phyloP scores from a whole-genome alignment of 2,329 filamentous ascomycete species.

The Tolypocladium amazonense region DNA sequence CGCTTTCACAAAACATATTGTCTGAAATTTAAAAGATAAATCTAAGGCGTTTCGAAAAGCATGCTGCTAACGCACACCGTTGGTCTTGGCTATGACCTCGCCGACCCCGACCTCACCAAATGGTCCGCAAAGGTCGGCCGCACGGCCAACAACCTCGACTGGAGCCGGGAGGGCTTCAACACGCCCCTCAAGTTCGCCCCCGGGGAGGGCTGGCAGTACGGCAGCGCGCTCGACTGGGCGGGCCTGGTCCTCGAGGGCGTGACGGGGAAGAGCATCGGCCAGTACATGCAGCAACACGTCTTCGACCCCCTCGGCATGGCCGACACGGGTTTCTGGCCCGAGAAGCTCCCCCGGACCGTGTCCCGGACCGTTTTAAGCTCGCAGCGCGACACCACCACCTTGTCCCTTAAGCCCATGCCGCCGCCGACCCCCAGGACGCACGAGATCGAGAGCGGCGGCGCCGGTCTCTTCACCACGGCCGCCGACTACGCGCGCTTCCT shows the following conservation, averaged over 20 bases:
- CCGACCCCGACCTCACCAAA: constrained; percentile 24
- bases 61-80: constrained; percentile 38
- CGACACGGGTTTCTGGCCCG: constrained; percentile 26
- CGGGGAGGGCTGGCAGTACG: constrained; percentile 39
- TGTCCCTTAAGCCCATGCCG: constrained; percentile 8
- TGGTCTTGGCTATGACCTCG: constrained; percentile 33
- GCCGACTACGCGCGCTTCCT: constrained; percentile 27
- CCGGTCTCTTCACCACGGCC: constrained; percentile 30
- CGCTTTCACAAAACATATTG: background rate
- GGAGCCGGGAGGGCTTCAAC: constrained; percentile 24
- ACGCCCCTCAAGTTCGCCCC: constrained; percentile 33
- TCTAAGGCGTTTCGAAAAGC: constrained; percentile 7
- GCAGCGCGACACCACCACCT: constrained; percentile 8
- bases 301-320: constrained; percentile 24
- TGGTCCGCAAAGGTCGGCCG: constrained; percentile 28
- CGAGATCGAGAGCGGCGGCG: constrained; percentile 29
- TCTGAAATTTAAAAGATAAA: background rate
- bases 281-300: constrained; percentile 25
- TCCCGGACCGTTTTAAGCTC: constrained; percentile 11
- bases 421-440: constrained; percentile 16
- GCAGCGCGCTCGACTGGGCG: constrained; percentile 34
- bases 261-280: constrained; percentile 23
- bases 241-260: constrained; percentile 31
- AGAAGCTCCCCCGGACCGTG: constrained; percentile 13
- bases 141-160: constrained; percentile 18